Conservation (phyloP, 768 basidiomycete species). For the Cystobasidium ongulense region DNA sequence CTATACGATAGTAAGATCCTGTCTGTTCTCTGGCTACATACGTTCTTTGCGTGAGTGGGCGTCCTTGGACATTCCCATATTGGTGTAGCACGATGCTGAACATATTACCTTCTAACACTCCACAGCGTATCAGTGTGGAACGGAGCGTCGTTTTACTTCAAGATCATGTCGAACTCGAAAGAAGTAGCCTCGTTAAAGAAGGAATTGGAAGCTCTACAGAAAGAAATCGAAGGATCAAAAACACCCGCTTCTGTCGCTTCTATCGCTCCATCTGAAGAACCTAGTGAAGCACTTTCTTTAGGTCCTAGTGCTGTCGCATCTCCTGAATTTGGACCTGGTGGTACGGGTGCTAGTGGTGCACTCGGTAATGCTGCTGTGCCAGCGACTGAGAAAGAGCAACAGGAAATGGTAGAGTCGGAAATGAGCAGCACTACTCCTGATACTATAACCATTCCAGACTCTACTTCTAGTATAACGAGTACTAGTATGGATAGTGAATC, state of each 20-base stretch:
- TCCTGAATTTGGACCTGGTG: neutral
- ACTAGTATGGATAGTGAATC: neutral
- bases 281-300: neutral
- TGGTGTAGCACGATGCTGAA: constrained; percentile 4
- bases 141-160: constrained; percentile 34
- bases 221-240: constrained; percentile 16
- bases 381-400: neutral
- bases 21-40: neutral
- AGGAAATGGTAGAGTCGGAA: neutral
- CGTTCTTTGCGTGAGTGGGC: neutral
- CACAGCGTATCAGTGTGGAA: constrained; percentile 34
- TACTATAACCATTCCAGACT: neutral
- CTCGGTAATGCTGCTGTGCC: neutral
- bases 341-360: neutral
- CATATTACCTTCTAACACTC: constrained; percentile 4
- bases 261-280: neutral
- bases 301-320: constrained; percentile 4
- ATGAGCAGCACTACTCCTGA: neutral
- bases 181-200: constrained; percentile 29
- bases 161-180: constrained; percentile 26
- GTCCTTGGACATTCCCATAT: constrained; percentile 20
- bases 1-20: constrained; percentile 40
- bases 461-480: neutral
- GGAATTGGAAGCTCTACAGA: constrained; percentile 29
- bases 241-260: constrained; percentile 12